Evolutionary conservation across 2,329 filamentous ascomycete genomes (phyloP).

Genomic region (Aspergillus thermomutatus): DNA sequence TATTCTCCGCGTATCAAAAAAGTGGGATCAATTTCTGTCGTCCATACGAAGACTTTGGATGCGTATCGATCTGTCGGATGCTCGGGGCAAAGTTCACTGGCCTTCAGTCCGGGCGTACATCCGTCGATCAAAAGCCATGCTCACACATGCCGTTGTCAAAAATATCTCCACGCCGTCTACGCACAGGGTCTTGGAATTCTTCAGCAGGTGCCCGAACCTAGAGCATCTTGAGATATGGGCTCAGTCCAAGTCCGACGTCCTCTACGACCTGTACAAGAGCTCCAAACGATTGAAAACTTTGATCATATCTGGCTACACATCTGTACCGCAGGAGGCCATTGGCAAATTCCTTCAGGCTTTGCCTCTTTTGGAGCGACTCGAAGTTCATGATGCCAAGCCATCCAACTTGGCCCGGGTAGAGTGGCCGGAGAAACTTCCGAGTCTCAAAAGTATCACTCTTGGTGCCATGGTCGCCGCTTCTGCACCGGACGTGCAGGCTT

Average conservation of each 20-base stretch:
- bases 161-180: slow-evolving; percentile 26
- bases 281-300: slow-evolving; percentile 25
- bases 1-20: slow-evolving; percentile 53
- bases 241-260: slow-evolving; percentile 13
- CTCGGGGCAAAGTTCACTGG: slow-evolving; percentile 41
- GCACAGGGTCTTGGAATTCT: slow-evolving; percentile 25
- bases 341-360: slow-evolving; percentile 22
- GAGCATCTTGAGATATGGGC: slow-evolving; percentile 29
- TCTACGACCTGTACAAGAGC: slow-evolving; percentile 26
- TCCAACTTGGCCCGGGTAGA: slow-evolving; percentile 8
- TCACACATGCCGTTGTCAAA: slow-evolving; percentile 30
- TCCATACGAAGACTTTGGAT: slow-evolving; percentile 49
- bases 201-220: slow-evolving; percentile 34
- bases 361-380: slow-evolving; percentile 27
- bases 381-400: slow-evolving; percentile 20
- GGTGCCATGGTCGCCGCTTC: slow-evolving; percentile 13
- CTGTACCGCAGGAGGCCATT: slow-evolving; percentile 22
- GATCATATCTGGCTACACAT: slow-evolving; percentile 22
- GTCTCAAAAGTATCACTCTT: slow-evolving; percentile 28
- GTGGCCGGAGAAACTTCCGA: slow-evolving; percentile 28
- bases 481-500: slow-evolving; percentile 9
- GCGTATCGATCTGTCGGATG: slow-evolving; percentile 51
- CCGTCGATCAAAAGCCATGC: slow-evolving; percentile 30
- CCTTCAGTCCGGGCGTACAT: slow-evolving; percentile 34
- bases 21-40: slow-evolving; percentile 52